A percentile compares a stretch with the other conserved stretches of the same genome.
phyloP scores from a whole-genome alignment of 192 early-diverging fungal genomes.

The Coemansia sp. region DNA sequence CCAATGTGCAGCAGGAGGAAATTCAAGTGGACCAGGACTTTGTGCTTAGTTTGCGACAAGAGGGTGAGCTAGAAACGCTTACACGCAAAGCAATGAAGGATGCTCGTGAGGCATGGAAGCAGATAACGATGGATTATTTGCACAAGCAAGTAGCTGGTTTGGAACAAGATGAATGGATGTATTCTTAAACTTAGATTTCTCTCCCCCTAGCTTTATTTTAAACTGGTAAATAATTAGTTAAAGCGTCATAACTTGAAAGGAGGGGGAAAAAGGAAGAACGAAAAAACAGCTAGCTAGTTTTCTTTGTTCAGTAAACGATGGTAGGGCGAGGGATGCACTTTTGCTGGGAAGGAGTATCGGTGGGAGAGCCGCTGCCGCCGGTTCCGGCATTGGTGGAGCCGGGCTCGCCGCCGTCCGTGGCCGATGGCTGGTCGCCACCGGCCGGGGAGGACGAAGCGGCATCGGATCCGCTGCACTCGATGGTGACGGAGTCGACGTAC shows the following conservation, averaged over 20 bases:
- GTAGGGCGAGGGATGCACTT: slow-evolving; percentile 31
- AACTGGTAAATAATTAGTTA: too few relatives aligned
- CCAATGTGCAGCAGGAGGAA: background rate
- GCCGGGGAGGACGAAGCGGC: slow-evolving; percentile 10
- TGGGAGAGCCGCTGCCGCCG: background rate
- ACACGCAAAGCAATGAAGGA: slow-evolving; percentile 36
- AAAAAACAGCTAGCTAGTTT: background rate
- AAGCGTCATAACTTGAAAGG: too few relatives aligned
- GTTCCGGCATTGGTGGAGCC: background rate
- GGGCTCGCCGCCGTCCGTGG: background rate
- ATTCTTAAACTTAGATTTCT: too few relatives aligned
- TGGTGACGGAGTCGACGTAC: slow-evolving; percentile 56
- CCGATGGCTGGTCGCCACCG: background rate
- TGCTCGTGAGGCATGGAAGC: slow-evolving; percentile 17
- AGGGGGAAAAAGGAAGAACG: background rate
- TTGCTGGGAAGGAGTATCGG: background rate
- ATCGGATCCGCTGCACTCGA: slow-evolving; percentile 49
- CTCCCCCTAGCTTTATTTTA: too few relatives aligned
- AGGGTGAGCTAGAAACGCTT: slow-evolving; percentile 38
- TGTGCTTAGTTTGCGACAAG: slow-evolving; percentile 42
- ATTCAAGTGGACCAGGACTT: slow-evolving; percentile 34
- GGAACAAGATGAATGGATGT: slow-evolving; percentile 44
- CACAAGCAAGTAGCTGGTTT: slow-evolving; percentile 28
- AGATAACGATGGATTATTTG: slow-evolving; percentile 24
- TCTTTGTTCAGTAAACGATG: background rate